Conservation (phyloP, 306 rosid species). For the Potentilla sterilis region DNA sequence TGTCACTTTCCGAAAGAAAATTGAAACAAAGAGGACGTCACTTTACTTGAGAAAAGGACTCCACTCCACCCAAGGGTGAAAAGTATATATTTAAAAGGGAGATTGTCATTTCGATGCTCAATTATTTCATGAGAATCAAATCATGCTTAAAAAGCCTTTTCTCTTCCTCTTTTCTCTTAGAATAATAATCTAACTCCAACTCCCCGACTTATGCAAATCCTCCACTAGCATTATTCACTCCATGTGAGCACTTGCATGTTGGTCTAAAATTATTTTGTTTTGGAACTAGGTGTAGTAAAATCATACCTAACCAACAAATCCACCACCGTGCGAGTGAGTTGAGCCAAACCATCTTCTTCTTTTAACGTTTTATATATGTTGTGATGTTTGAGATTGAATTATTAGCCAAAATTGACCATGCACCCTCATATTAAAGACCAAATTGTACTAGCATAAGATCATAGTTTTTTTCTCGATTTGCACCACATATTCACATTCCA, state of each 20-base stretch:
- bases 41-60: conserved; percentile 15
- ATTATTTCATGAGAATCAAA: conserved; percentile 31
- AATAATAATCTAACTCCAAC: not conserved
- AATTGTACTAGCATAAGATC: not conserved
- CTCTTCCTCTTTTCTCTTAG: not conserved
- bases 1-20: not conserved
- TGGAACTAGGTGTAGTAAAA: conserved; percentile 17
- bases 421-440: not conserved
- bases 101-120: conserved; percentile 29
- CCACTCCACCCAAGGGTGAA: conserved; percentile 17
- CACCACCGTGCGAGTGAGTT: not conserved
- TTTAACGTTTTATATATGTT: not conserved
- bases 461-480: not conserved
- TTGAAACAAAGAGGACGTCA: conserved; percentile 17
- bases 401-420: not conserved
- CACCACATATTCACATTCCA: no score
- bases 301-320: conserved; percentile 18
- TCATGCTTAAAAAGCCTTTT: conserved; percentile 22
- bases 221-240: conserved; percentile 16
- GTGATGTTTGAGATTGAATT: not conserved
- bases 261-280: conserved; percentile 9
- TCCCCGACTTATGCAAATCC: not conserved
- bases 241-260: conserved; percentile 15
- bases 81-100: conserved; percentile 9
- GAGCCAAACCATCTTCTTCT: conserved; percentile 15